Evolutionary conservation across 352 stramenopile species (phyloP).

Genomic region (Phytophthora pini): DNA sequence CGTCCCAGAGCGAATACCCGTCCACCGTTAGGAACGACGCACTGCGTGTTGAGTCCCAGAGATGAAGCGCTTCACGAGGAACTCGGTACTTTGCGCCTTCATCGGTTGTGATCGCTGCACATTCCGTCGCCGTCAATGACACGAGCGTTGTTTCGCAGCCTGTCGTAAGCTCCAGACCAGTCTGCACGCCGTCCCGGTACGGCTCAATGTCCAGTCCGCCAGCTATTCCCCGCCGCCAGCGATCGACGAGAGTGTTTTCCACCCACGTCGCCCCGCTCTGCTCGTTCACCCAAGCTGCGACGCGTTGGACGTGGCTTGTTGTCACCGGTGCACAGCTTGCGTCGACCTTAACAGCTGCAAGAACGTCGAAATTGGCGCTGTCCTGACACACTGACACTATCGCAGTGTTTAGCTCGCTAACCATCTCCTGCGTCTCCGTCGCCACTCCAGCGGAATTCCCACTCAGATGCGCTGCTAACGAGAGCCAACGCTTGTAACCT

Average conservation of each 20-base stretch:
- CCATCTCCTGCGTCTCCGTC: slow-evolving; percentile 18
- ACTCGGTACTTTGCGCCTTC: slow-evolving; percentile 53
- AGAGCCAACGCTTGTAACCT: slow-evolving; percentile 63
- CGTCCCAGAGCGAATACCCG: slow-evolving; percentile 54
- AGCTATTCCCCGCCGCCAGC: slow-evolving; percentile 64
- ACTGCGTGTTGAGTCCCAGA: slow-evolving; percentile 50
- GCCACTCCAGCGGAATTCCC: not conserved
- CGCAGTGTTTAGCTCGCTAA: slow-evolving; percentile 45
- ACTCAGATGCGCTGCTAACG: slow-evolving; percentile 14
- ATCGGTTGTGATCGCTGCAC: slow-evolving; percentile 41
- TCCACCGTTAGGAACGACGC: slow-evolving; percentile 52
- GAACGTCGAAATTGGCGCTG: slow-evolving; percentile 46
- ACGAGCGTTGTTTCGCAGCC: slow-evolving; percentile 37
- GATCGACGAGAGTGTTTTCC: slow-evolving; percentile 53
- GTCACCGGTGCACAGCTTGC: slow-evolving; percentile 43
- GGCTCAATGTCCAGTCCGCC: slow-evolving; percentile 64
- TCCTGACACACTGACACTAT: slow-evolving; percentile 28
- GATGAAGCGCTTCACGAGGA: slow-evolving; percentile 41
- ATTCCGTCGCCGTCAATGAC: slow-evolving; percentile 15
- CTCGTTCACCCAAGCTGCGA: slow-evolving; percentile 50
- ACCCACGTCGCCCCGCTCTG: slow-evolving; percentile 41
- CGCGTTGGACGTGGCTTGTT: slow-evolving; percentile 31
- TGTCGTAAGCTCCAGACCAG: slow-evolving; percentile 55
- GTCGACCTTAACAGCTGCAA: slow-evolving; percentile 47
- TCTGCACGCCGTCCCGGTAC: slow-evolving; percentile 55